These are phyloP conservation scores for Sclerotinia sclerotiorum DNA, from an alignment of 2,329 filamentous ascomycete species.

Conservation along the genomic window DNA sequence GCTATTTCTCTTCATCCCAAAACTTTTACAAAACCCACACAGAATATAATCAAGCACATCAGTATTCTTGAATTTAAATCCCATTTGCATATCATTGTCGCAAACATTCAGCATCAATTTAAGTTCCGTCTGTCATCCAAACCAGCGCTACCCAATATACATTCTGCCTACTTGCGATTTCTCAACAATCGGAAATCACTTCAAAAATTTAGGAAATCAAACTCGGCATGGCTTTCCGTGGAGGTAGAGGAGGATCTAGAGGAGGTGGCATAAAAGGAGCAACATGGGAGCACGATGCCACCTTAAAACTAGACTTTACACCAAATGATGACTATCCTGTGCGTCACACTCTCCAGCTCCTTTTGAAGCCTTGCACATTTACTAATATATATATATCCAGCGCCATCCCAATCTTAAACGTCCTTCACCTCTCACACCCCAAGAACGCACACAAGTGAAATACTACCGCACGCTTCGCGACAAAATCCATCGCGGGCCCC, in stretches of 20 bases:
- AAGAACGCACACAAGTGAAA: slow-evolving; percentile 50
- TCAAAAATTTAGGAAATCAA: neutral
- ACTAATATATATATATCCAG: slow-evolving; percentile 24
- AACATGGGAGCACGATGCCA: slow-evolving; percentile 39
- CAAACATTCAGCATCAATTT: neutral
- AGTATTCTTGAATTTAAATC: neutral
- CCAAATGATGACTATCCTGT: slow-evolving; percentile 51
- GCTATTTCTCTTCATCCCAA: neutral
- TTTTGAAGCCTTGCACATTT: neutral
- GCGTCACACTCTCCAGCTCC: slow-evolving; percentile 29
- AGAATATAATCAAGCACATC: neutral
- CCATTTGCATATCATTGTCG: neutral
- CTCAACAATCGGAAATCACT: neutral
- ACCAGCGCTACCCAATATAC: neutral
- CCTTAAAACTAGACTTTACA: slow-evolving; percentile 41
- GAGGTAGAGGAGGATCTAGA: slow-evolving; percentile 33
- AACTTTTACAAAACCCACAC: neutral
- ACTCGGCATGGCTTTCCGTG: slow-evolving; percentile 33
- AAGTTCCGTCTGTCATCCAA: neutral
- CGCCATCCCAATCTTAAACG: slow-evolving; percentile 40
- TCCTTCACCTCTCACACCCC: slow-evolving; percentile 43
- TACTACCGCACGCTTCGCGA: slow-evolving; percentile 53
- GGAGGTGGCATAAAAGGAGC: slow-evolving; percentile 37
- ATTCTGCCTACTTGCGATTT: neutral
- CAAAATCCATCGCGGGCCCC: slow-evolving; percentile 57